Evolutionary conservation across 768 basidiomycete species (phyloP).

Genomic region (Sarcomyxa edulis): DNA sequence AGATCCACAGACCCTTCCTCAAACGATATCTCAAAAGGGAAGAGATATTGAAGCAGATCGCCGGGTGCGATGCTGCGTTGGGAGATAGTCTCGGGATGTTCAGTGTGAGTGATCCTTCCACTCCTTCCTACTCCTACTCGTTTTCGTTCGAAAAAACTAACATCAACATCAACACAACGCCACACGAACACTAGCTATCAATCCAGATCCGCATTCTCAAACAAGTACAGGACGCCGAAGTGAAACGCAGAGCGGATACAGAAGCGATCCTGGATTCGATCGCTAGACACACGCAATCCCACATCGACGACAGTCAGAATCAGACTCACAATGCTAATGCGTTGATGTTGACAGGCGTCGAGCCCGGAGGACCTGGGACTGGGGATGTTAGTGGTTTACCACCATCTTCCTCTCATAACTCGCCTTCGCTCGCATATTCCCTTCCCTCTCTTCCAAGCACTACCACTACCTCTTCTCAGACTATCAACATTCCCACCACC

Average conservation of each 20-base stretch:
- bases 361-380: too few relatives aligned
- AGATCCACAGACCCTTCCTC: slow-evolving; percentile 50
- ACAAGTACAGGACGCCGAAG: slow-evolving; percentile 38
- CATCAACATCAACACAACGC: background rate
- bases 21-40: slow-evolving; percentile 59
- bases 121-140: slow-evolving; percentile 11
- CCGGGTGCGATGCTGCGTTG: slow-evolving; percentile 45
- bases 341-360: too few relatives aligned
- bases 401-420: background rate
- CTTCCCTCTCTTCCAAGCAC: slow-evolving; percentile 1
- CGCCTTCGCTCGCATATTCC: background rate
- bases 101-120: slow-evolving; percentile 25
- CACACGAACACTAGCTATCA: slow-evolving; percentile 28
- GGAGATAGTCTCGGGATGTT: slow-evolving; percentile 49
- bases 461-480: slow-evolving; percentile 1
- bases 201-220: slow-evolving; percentile 52
- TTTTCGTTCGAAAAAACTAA: slow-evolving; percentile 7
- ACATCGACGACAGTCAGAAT: too few relatives aligned
- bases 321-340: too few relatives aligned
- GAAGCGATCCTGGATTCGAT: slow-evolving; percentile 28
- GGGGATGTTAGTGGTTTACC: too few relatives aligned
- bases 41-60: slow-evolving; percentile 49
- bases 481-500: slow-evolving; percentile 1
- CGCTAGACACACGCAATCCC: too few relatives aligned
- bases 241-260: slow-evolving; percentile 23